Base-by-base conservation (phyloP, 2,329 filamentous ascomycete genomes). In the Cercospora nicotianae region DNA sequence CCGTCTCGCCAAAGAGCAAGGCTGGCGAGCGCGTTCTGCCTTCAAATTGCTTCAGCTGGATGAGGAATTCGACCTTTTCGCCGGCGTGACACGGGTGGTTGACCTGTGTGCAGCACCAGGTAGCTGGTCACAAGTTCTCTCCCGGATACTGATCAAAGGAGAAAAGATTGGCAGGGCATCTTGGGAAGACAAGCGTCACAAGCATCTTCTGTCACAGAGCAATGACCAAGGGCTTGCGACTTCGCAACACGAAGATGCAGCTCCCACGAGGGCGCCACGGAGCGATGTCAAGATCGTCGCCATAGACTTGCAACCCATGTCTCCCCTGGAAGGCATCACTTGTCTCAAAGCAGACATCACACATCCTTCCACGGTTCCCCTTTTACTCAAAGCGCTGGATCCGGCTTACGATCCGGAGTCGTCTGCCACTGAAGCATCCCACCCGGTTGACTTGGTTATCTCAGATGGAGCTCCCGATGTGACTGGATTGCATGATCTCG, bases 1-100 rank as follows among this genome's bases (percentile, higher is more conserved):
- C 78, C 89, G 95, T 64, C 91, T 99, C 8, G 95, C 95, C 18
- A 99, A 99, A 82, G 95, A 99, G 80, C 95, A 99, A 84, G 96
- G 96, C 72, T 99, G 95, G 94, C 91, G 95, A 39, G 95, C 95
- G 30, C 88, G 95, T 67, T 97, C 93, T 73, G 95, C 95, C 8
- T 99, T 97, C 84, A 99, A 99, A 81, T 87, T 99, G 26, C 88
- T 99, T 12, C 95, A 99, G 80, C 88, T 99, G 26, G 94, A 99
- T 79, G 93, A 87, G 89, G 93, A 97, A 82, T 99, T 98, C 81
- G 91, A 97, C 76, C 87, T 99, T 10, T 97, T 99, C 79, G 87
- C 91, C 73, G 88, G 90, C 75, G 94, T 98, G 59, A 94, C 92
- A 2, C 87, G 95, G 39, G 95, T 99, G 1, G 94, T 99, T 16